Evolutionary conservation across 2,329 filamentous ascomycete species (phyloP).

Genomic region (Cylindrodendrum hubeiense): DNA sequence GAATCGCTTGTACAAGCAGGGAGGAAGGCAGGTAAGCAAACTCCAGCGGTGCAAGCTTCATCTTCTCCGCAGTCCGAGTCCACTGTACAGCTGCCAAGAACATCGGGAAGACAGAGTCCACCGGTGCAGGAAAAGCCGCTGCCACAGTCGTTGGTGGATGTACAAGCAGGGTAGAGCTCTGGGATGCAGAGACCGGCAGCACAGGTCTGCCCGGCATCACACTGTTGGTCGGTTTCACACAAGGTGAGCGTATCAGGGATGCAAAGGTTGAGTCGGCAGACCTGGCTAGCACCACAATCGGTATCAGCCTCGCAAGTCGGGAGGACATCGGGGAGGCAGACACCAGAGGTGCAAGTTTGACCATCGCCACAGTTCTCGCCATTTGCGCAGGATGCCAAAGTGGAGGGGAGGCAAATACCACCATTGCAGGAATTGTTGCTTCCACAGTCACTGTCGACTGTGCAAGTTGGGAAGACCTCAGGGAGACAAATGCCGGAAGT

Average conservation of each 20-base stretch:
- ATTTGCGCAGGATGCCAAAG: background rate
- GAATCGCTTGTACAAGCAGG: constrained; percentile 4
- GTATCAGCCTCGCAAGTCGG: constrained; percentile 4
- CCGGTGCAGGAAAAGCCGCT: constrained; percentile 6
- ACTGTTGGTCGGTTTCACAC: constrained; percentile 17
- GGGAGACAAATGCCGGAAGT: constrained; percentile 17
- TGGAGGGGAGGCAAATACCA: constrained; percentile 11
- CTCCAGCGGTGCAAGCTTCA: constrained; percentile 11
- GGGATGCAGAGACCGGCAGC: constrained; percentile 11
- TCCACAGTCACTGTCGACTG: constrained; percentile 3
- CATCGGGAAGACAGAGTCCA: constrained; percentile 9
- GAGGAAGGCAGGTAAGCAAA: constrained; percentile 14
- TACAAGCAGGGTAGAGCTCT: background rate
- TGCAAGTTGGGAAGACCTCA: constrained; percentile 9
- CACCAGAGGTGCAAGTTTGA: background rate
- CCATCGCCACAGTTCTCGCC: background rate
- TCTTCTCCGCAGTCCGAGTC: background rate
- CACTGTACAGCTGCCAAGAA: background rate
- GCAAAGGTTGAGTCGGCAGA: constrained; percentile 20
- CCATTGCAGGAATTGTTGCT: background rate
- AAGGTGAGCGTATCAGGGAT: constrained; percentile 1
- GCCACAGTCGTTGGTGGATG: constrained; percentile 5
- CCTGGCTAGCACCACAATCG: constrained; percentile 20
- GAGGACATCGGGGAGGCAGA: constrained; percentile 14
- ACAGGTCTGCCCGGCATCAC: constrained; percentile 8